A percentile compares a stretch with the other conserved stretches of the same genome.
phyloP scores from a whole-genome alignment of 2,329 filamentous ascomycete species.

The Ophiostoma quercus region DNA sequence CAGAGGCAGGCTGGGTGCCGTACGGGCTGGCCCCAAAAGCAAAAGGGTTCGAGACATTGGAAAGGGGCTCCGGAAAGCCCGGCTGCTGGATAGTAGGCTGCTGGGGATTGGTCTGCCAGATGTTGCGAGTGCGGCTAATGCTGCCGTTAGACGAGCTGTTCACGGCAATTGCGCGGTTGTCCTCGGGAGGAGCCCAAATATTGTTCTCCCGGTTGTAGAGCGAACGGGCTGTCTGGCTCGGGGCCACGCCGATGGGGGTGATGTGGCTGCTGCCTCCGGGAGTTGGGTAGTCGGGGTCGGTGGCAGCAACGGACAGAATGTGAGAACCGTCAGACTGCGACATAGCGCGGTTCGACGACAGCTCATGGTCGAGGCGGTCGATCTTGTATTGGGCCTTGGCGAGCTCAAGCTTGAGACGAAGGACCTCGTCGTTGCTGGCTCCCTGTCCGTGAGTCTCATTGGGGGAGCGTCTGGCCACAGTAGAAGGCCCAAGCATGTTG shows the following conservation, averaged over 20 bases:
- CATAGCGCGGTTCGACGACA: conserved; percentile 56
- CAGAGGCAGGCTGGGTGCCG: conserved; percentile 34
- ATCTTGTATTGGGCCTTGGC: conserved; percentile 66
- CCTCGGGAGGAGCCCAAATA: conserved; percentile 51
- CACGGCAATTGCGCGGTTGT: conserved; percentile 52
- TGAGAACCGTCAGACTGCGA: conserved; percentile 54
- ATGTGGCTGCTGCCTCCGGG: conserved; percentile 16
- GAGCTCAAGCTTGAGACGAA: conserved; percentile 65
- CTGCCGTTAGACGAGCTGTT: conserved; percentile 47
- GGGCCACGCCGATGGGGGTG: conserved; percentile 25
- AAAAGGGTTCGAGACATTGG: conserved; percentile 29
- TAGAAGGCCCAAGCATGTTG: conserved; percentile 42
- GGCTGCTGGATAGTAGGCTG: conserved; percentile 34
- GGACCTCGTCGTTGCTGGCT: conserved; percentile 53
- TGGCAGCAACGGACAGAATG: conserved; percentile 42
- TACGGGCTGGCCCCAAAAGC: conserved; percentile 33
- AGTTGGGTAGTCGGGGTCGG: conserved; percentile 34
- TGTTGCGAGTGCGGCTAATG: conserved; percentile 22
- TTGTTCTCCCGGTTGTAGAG: conserved; percentile 41
- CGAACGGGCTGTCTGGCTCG: conserved; percentile 35
- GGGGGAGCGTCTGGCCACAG: conserved; percentile 47
- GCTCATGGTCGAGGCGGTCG: conserved; percentile 64
- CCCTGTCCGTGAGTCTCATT: conserved; percentile 43
- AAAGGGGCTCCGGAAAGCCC: conserved; percentile 31
- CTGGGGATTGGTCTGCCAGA: conserved; percentile 38